These are phyloP conservation scores for Alternaria brassicae DNA, from an alignment of 2,329 filamentous ascomycete genomes.

Conservation along the genomic window DNA sequence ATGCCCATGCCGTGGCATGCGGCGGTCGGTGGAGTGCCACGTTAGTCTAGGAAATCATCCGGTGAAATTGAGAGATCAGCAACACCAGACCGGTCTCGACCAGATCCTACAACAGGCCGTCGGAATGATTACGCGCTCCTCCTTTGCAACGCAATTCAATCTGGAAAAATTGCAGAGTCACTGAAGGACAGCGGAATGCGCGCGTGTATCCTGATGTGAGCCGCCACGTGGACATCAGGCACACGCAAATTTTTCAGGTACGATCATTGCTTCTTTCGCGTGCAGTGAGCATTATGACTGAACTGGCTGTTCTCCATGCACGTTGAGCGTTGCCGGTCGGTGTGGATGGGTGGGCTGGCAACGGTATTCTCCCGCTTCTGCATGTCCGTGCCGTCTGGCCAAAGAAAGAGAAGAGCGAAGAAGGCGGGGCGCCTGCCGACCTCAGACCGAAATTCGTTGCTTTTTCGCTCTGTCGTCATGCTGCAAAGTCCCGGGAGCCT, in stretches of 20 bases:
- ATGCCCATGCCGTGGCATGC: conserved; percentile 3
- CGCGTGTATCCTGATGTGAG: background rate
- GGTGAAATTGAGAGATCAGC: conserved; percentile 17
- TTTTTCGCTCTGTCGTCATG: conserved; percentile 41
- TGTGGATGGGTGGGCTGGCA: conserved; percentile 20
- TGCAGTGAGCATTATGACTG: conserved; percentile 21
- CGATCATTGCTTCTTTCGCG: background rate
- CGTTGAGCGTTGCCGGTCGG: conserved; percentile 29
- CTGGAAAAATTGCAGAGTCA: conserved; percentile 16
- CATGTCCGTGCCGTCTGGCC: conserved; percentile 36
- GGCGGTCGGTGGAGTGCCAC: conserved; percentile 11
- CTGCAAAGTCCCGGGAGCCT: conserved; percentile 42
- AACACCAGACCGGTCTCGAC: conserved; percentile 14
- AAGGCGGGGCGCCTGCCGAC: conserved; percentile 29
- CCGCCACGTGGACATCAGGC: conserved; percentile 9
- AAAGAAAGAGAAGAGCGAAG: conserved; percentile 12
- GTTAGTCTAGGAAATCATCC: conserved; percentile 11
- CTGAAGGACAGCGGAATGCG: background rate
- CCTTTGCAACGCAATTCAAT: background rate
- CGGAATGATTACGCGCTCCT: conserved; percentile 13
- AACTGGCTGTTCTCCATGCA: conserved; percentile 37
- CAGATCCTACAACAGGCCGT: conserved; percentile 1
- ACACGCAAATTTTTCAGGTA: conserved; percentile 1
- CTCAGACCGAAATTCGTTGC: conserved; percentile 25
- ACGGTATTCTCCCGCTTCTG: conserved; percentile 37